These are phyloP conservation scores for Chlorociboria aeruginascens DNA, from an alignment of 495 filamentous ascomycete genomes.

Conservation along the genomic window DNA sequence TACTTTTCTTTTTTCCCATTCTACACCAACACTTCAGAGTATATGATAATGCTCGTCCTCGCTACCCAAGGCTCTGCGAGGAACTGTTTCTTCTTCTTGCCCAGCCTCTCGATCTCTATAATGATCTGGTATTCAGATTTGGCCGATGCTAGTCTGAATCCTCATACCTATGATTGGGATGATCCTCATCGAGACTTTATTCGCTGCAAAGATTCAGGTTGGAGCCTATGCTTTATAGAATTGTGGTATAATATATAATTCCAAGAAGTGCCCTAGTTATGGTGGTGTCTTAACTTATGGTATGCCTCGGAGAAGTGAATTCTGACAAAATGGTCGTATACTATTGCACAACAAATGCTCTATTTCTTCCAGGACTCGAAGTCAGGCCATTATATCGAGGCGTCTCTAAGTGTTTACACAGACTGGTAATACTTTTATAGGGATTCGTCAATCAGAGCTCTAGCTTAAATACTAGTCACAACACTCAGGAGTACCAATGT, in stretches of 20 bases:
- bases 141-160: slow-evolving; percentile 55
- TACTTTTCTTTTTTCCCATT: too few relatives aligned
- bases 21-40: slow-evolving; percentile 22
- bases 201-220: slow-evolving; percentile 55
- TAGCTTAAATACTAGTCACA: slow-evolving; percentile 50
- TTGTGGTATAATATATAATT: slow-evolving; percentile 63
- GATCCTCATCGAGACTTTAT: slow-evolving; percentile 42
- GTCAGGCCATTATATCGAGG: slow-evolving; percentile 58
- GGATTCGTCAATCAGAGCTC: slow-evolving; percentile 38
- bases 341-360: slow-evolving; percentile 49
- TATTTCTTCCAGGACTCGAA: slow-evolving; percentile 42
- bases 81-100: slow-evolving; percentile 59
- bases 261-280: slow-evolving; percentile 52
- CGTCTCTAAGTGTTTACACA: slow-evolving; percentile 22
- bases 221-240: slow-evolving; percentile 56
- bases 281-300: slow-evolving; percentile 58
- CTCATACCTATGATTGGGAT: slow-evolving; percentile 40
- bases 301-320: slow-evolving; percentile 19
- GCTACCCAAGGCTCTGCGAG: slow-evolving; percentile 51
- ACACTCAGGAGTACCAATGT: slow-evolving; percentile 54
- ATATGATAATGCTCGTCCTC: slow-evolving; percentile 54
- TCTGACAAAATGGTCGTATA: slow-evolving; percentile 36
- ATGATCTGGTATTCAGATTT: slow-evolving; percentile 53
- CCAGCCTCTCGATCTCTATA: slow-evolving; percentile 53
- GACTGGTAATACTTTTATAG: slow-evolving; percentile 53